These are phyloP conservation scores for Fomitiporia mediterranea DNA, from an alignment of 1,284 basidiomycete species.

Conservation along the genomic window DNA sequence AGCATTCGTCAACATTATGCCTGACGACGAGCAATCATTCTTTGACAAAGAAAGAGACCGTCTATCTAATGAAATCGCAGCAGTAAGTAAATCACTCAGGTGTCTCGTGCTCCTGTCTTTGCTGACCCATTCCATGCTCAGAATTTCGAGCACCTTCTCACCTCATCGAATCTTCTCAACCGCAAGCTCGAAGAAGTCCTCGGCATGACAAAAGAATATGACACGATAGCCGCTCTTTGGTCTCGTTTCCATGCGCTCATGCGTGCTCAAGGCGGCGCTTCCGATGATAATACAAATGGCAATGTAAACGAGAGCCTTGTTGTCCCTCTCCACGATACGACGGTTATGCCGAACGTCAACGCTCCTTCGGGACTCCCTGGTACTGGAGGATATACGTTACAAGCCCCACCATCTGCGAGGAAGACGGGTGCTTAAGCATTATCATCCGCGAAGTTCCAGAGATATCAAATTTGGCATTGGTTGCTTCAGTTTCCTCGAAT, in stretches of 20 bases:
- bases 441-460: too few relatives aligned
- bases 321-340: conserved; percentile 13
- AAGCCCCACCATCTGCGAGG: conserved; percentile 37
- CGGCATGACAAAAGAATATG: conserved; percentile 90
- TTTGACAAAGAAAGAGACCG: conserved; percentile 77
- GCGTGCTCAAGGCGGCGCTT: conserved; percentile 41
- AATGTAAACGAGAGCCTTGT: conserved; percentile 24
- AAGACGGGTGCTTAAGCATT: conserved; percentile 25
- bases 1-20: conserved; percentile 10
- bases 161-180: conserved; percentile 85
- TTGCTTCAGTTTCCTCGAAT: too few relatives aligned
- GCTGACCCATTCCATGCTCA: conserved; percentile 30
- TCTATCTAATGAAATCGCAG: conserved; percentile 65
- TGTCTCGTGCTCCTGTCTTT: not conserved
- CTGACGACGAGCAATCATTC: conserved; percentile 39
- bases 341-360: conserved; percentile 3
- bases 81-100: conserved; percentile 39
- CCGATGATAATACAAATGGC: conserved; percentile 45
- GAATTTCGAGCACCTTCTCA: conserved; percentile 88
- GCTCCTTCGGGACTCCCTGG: conserved; percentile 25
- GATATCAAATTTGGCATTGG: too few relatives aligned
- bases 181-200: conserved; percentile 89
- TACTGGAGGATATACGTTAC: conserved; percentile 53
- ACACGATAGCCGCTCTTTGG: conserved; percentile 87
- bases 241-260: conserved; percentile 77